Conservation (phyloP, 164 flowering plant genomes). For the Umbilicus rupestris region DNA sequence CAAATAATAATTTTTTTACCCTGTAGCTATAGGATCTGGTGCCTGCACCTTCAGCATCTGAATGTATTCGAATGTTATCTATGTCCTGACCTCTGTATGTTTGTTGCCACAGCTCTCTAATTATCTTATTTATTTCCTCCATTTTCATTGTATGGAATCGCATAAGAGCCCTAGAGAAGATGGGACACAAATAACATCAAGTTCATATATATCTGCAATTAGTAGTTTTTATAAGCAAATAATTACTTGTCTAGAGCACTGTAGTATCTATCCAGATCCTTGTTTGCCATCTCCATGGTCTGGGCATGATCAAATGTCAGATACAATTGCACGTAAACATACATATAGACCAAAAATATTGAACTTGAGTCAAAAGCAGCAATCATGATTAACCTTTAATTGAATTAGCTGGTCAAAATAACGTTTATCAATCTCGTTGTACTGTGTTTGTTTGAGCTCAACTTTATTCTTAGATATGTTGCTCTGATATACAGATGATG, state of each 20-base stretch:
- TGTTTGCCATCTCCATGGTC: conserved; percentile 99
- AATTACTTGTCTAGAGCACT: conserved; percentile 96
- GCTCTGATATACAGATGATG: conserved; percentile 74
- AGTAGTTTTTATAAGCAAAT: background rate
- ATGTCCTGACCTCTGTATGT: conserved; percentile 99
- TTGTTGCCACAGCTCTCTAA: conserved; percentile 95
- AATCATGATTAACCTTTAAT: conserved; percentile 55
- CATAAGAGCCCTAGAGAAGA: conserved; percentile 73
- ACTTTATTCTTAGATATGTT: conserved; percentile 61
- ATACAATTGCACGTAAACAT: background rate
- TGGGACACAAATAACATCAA: background rate
- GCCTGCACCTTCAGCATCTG: conserved; percentile 97
- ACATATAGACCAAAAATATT: background rate
- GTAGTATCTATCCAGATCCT: conserved; percentile 93
- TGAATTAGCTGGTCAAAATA: conserved; percentile 88
- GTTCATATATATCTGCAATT: background rate
- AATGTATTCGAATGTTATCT: conserved; percentile 85
- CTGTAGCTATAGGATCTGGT: conserved; percentile 94
- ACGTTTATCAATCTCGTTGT: conserved; percentile 90
- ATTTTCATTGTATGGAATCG: conserved; percentile 98
- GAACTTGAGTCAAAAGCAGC: background rate
- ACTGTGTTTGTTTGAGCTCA: conserved; percentile 85
- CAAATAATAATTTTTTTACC: conserved; percentile 25
- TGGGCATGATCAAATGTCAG: conserved; percentile 23
- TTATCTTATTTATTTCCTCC: conserved; percentile 98